Percentiles rank a stretch among this genome's conserved stretches.
phyloP scores from a whole-genome alignment of 179 eudicot species.

The Silene coronaria region DNA sequence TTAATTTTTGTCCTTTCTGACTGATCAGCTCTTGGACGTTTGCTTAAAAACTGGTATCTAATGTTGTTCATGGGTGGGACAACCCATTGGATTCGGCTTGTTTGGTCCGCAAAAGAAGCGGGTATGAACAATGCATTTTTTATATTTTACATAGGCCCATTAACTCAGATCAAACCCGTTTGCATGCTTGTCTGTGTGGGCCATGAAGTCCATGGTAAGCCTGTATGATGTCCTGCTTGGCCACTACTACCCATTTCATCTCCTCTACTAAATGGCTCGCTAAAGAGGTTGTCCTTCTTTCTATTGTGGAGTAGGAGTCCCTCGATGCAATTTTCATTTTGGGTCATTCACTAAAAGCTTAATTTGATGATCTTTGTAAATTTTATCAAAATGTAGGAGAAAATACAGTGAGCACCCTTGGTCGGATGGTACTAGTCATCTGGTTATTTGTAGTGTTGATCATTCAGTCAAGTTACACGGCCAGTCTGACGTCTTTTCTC shows the following conservation, averaged over 20 bases:
- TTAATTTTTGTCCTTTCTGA: slow-evolving; percentile 12
- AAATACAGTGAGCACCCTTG: slow-evolving; percentile 56
- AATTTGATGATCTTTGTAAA: neutral
- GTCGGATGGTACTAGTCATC: slow-evolving; percentile 54
- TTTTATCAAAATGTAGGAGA: slow-evolving; percentile 33
- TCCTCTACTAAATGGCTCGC: no score
- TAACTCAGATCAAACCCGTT: neutral
- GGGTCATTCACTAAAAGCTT: neutral
- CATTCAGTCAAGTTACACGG: slow-evolving; percentile 66
- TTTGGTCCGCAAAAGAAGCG: neutral
- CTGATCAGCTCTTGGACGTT: neutral
- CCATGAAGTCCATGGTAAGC: no score
- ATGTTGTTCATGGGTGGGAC: neutral
- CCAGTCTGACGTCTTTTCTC: slow-evolving; percentile 63
- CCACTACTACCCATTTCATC: no score
- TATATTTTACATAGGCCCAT: no score
- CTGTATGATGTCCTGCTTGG: no score
- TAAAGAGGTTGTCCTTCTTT: no score
- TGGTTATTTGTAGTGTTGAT: slow-evolving; percentile 70
- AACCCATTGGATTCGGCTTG: neutral
- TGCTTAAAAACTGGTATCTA: neutral
- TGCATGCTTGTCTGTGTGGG: neutral
- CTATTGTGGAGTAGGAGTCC: no score
- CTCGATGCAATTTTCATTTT: no score
- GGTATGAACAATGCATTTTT: neutral